Conservation (phyloP, 768 basidiomycete species). For the Candolleomyces aberdarensis region DNA sequence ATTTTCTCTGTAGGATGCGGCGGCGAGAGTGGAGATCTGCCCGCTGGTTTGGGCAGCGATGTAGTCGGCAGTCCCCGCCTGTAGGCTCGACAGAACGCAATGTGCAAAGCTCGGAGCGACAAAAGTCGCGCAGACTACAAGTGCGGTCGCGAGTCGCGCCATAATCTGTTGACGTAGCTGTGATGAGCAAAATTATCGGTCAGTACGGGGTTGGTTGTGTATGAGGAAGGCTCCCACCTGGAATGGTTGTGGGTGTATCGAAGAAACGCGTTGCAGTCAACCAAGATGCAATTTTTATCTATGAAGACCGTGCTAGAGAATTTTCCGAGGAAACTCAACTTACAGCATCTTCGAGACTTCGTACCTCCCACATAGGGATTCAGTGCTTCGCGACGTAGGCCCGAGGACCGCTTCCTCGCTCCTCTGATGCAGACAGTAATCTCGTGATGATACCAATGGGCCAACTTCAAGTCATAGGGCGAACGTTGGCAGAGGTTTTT, state of each 20-base stretch:
- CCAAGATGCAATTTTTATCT: too few relatives aligned
- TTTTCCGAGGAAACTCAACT: neutral
- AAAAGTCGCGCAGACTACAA: neutral
- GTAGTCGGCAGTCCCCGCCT: neutral
- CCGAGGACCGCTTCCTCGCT: neutral
- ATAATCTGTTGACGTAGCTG: neutral
- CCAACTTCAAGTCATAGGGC: neutral
- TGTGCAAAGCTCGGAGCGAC: neutral
- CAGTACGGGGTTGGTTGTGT: neutral
- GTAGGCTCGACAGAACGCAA: neutral
- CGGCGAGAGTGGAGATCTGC: neutral
- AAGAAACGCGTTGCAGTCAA: too few relatives aligned
- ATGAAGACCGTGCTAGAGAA: too few relatives aligned
- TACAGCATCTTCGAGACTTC: neutral
- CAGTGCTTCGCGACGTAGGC: neutral
- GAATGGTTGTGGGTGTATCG: too few relatives aligned
- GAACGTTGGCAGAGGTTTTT: neutral
- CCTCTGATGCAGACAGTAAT: neutral
- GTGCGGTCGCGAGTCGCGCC: too few relatives aligned
- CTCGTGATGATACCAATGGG: neutral
- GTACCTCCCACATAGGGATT: neutral
- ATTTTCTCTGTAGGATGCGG: conserved; percentile 1
- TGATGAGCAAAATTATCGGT: too few relatives aligned
- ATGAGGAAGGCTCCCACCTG: neutral
- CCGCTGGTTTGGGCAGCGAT: conserved; percentile 2